These are phyloP conservation scores for Metrosideros polymorpha DNA, from an alignment of 441 rosid species.

Conservation along the genomic window DNA sequence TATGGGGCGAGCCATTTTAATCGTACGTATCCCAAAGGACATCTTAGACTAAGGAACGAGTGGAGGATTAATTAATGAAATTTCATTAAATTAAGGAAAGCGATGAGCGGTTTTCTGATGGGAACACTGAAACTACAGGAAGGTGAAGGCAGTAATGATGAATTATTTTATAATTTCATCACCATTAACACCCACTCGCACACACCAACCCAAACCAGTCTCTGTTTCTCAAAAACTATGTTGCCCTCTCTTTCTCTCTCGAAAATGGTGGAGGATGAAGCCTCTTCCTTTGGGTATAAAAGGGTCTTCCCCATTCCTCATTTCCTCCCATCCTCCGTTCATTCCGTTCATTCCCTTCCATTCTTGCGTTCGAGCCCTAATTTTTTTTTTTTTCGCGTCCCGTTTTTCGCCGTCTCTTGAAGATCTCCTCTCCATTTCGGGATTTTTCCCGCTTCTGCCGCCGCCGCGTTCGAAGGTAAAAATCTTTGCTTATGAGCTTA, in stretches of 20 bases:
- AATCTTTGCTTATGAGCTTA: background rate
- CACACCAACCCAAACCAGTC: no score
- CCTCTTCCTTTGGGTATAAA: background rate
- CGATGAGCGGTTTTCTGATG: background rate
- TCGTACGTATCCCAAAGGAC: no score
- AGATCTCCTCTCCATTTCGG: background rate
- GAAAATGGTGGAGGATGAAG: accelerated
- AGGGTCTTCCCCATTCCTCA: background rate
- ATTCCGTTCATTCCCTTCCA: background rate
- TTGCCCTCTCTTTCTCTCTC: background rate
- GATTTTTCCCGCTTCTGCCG: background rate
- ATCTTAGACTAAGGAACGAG: background rate
- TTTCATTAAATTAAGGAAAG: background rate
- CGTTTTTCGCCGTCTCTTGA: background rate
- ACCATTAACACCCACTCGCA: no score
- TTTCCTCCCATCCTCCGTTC: background rate
- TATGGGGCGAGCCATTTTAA: no score
- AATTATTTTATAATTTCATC: no score
- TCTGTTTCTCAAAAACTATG: background rate
- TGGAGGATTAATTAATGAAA: background rate
- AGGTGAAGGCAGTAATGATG: background rate
- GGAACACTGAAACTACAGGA: background rate
- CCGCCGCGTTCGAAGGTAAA: background rate
- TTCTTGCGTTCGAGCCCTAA: background rate
- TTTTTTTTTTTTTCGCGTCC: accelerated